Evolutionary conservation across 768 basidiomycete genomes (phyloP).

Genomic region (Scleroderma citrinum): DNA sequence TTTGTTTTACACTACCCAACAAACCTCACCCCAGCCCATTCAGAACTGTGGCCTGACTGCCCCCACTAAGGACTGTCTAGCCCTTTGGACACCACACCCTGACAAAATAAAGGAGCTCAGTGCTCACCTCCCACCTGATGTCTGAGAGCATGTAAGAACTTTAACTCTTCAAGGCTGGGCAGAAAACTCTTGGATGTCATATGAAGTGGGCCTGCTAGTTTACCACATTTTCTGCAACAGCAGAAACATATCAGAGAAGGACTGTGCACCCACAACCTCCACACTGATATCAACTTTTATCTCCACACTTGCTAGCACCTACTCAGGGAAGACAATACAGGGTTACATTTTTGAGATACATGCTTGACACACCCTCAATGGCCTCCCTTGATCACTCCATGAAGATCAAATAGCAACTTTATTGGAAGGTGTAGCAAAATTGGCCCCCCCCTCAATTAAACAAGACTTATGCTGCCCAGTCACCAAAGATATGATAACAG

Average conservation of each 20-base stretch:
- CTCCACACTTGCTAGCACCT: conserved; percentile 3
- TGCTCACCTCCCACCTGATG: neutral
- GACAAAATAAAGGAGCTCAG: neutral
- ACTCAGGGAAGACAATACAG: conserved; percentile 1
- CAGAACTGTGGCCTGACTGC: conserved; percentile 22
- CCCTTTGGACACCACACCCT: conserved; percentile 13
- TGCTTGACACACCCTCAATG: conserved; percentile 17
- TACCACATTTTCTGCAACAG: conserved; percentile 39
- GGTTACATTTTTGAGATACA: conserved; percentile 9
- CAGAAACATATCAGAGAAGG: conserved; percentile 6
- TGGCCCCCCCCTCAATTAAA: conserved; percentile 20
- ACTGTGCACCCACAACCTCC: conserved; percentile 4
- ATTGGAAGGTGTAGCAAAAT: conserved; percentile 12
- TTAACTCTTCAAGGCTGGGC: conserved; percentile 20
- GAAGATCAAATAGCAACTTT: conserved; percentile 21
- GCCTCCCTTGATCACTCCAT: conserved; percentile 10
- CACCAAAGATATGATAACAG: neutral
- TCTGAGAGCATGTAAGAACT: neutral
- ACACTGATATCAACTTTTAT: neutral
- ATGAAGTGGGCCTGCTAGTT: conserved; percentile 33
- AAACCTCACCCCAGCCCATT: conserved; percentile 12
- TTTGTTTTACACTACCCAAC: neutral
- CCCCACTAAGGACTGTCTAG: conserved; percentile 19
- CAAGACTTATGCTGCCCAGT: conserved; percentile 11
- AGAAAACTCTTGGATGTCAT: conserved; percentile 24